These are phyloP conservation scores for Debaryomyces nepalensis DNA, from an alignment of 1,139 yeast species.

Conservation along the genomic window DNA sequence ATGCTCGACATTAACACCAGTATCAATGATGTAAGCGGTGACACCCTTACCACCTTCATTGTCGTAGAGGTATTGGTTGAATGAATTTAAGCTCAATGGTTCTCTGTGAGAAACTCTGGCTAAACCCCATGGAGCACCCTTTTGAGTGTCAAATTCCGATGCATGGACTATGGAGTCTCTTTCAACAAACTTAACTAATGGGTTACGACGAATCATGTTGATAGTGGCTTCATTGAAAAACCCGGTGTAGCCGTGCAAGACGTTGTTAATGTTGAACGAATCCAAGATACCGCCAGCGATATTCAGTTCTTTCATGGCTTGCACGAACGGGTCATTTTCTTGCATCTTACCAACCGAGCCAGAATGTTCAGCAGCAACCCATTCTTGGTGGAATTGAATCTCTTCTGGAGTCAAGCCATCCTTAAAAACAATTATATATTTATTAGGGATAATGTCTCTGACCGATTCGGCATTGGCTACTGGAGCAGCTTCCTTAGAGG, in stretches of 20 bases:
- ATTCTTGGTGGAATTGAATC: conserved; percentile 63
- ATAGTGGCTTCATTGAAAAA: conserved; percentile 73
- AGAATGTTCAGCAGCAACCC: conserved; percentile 58
- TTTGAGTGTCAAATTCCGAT: conserved; percentile 64
- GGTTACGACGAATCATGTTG: conserved; percentile 70
- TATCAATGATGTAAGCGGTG: conserved; percentile 89
- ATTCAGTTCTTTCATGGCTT: conserved; percentile 36
- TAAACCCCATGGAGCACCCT: conserved; percentile 95
- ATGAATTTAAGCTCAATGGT: conserved; percentile 71
- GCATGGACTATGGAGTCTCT: conserved; percentile 77
- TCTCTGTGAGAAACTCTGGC: conserved; percentile 93
- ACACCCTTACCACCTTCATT: conserved; percentile 90
- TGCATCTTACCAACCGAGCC: conserved; percentile 33
- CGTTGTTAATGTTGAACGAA: conserved; percentile 60
- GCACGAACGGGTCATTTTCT: conserved; percentile 46
- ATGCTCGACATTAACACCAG: conserved; percentile 85
- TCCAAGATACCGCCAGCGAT: conserved; percentile 66
- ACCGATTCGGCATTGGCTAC: conserved; percentile 44
- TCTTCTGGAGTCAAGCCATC: conserved; percentile 55
- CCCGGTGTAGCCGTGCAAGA: conserved; percentile 72
- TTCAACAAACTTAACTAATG: conserved; percentile 79
- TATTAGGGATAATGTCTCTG: conserved; percentile 66
- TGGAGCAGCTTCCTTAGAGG: conserved; percentile 41
- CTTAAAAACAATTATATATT: conserved; percentile 84
- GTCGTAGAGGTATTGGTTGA: conserved; percentile 86